These are phyloP conservation scores for Pseudozyma thailandica DNA, from an alignment of 1,284 basidiomycete species.

Conservation along the genomic window DNA sequence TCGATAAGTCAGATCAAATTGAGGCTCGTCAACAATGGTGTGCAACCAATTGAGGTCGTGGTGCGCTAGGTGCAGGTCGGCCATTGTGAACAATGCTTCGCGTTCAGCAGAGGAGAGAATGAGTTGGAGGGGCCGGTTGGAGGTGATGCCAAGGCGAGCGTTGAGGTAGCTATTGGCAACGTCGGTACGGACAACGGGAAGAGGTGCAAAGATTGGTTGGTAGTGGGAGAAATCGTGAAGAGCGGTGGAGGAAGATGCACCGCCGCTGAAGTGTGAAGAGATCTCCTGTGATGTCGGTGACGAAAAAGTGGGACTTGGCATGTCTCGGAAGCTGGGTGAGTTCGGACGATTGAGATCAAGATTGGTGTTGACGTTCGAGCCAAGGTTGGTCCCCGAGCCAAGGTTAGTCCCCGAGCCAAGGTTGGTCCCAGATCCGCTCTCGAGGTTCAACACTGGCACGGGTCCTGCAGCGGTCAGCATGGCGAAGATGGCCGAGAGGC, in stretches of 20 bases:
- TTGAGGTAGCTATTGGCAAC: constrained; percentile 6
- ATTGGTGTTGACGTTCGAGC: not conserved
- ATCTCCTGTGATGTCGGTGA: not conserved
- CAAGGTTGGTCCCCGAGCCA: not conserved
- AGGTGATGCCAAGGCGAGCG: not conserved
- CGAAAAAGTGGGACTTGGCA: not conserved
- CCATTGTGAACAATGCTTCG: constrained; percentile 1
- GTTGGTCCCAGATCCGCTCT: not conserved
- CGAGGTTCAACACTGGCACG: not conserved
- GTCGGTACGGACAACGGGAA: constrained; percentile 5
- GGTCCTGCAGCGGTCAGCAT: no score
- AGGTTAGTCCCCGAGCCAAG: not conserved
- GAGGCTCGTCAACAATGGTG: constrained; percentile 15
- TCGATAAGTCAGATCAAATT: constrained; percentile 9
- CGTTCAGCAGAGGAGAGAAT: constrained; percentile 1
- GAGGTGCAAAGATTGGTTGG: not conserved
- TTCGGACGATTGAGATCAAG: not conserved
- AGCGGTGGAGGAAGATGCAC: not conserved
- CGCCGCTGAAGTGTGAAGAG: not conserved
- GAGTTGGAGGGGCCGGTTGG: constrained; percentile 1
- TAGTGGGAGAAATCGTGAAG: not conserved
- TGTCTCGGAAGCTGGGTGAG: not conserved
- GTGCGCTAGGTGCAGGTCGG: not conserved
- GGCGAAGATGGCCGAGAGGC: no score
- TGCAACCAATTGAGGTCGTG: constrained; percentile 4